Conservation (phyloP, 805 yeast species). For the Tetrapisispora taiwanensis region DNA sequence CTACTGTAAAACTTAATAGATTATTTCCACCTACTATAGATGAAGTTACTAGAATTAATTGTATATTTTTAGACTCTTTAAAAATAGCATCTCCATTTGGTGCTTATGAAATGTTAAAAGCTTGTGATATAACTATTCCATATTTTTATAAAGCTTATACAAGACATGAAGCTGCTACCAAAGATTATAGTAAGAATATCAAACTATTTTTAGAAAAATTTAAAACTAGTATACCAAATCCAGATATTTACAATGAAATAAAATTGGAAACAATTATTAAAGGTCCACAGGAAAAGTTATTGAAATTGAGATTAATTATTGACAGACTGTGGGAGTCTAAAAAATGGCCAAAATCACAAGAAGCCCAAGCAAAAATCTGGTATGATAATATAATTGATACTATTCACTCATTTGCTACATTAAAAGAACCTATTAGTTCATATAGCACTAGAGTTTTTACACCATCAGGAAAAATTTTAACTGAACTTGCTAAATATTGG, state of each 20-base stretch:
- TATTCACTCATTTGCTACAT: conserved; percentile 72
- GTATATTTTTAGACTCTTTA: conserved; percentile 69
- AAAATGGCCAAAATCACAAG: conserved; percentile 19
- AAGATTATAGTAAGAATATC: conserved; percentile 43
- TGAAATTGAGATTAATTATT: conserved; percentile 59
- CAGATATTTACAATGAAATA: conserved; percentile 36
- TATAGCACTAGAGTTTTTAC: conserved; percentile 67
- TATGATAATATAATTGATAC: conserved; percentile 50
- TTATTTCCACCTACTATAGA: conserved; percentile 93
- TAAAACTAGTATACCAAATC: conserved; percentile 16
- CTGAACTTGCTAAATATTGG: conserved; percentile 81
- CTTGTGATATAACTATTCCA: conserved; percentile 74
- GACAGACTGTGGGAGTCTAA: conserved; percentile 47
- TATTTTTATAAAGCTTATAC: conserved; percentile 88
- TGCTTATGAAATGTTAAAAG: conserved; percentile 63
- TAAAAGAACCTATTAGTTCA: conserved; percentile 32
- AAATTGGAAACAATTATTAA: conserved; percentile 52
- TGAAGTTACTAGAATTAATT: conserved; percentile 82
- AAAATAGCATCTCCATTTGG: conserved; percentile 60
- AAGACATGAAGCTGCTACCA: conserved; percentile 88
- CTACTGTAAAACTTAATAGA: conserved; percentile 59
- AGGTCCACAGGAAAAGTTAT: conserved; percentile 56
- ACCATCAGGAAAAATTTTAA: conserved; percentile 79
- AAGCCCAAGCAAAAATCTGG: conserved; percentile 29
- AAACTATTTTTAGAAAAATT: conserved; percentile 35